Base-by-base conservation (phyloP, 2,329 filamentous ascomycete species). In the Erysiphe neolycopersici region DNA sequence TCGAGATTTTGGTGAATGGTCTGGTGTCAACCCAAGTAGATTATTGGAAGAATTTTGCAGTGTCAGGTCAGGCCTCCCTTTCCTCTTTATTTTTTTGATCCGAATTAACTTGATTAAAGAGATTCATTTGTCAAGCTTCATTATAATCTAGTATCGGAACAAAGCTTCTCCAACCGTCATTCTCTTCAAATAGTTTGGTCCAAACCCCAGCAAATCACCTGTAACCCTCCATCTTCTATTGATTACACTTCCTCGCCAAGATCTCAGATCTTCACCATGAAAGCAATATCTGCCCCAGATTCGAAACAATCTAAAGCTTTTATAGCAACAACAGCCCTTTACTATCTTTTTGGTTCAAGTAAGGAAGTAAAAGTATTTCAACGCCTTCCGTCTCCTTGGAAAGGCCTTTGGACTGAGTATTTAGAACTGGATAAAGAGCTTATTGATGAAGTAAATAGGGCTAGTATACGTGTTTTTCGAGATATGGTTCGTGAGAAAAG, bases 41-140 rank as follows among this genome's bases (percentile, higher is more conserved):
- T 67, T 81, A 26, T 61, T 95, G 12, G 84, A 94, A 57, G 85
- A 94, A 58, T 72, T 81, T n/a, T 91, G 85, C 57, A 76, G 79
- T 52, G 72, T 83, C 48, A 77, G 77, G 77, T 79, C 59, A 50
- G 58, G 10, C 13, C 18, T 9, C 53, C 30, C 14, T 26, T n/a
- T n/a, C n/a, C n/a, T 40, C 11, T 33, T 14, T 14, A 33, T 6
- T n/a, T 33, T 14, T 33, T 8, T 37, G 16, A 37, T 32, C 16
- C 29, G 43, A 50, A 45, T 38, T 44, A 38, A 49, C 39, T 1
- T 16, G 19, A 19, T 16, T 18, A 29, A 5, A 79, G 82, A 59
- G 83, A 93, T 55, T 63, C 76, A 1, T 66, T 67, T 3, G 79
- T 69, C 29, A 77, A 69, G 51, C 60, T 93, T 19, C 62, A 61